phyloP scores from a whole-genome alignment of 1,284 basidiomycete genomes.

The Naganishia liquefaciens region DNA sequence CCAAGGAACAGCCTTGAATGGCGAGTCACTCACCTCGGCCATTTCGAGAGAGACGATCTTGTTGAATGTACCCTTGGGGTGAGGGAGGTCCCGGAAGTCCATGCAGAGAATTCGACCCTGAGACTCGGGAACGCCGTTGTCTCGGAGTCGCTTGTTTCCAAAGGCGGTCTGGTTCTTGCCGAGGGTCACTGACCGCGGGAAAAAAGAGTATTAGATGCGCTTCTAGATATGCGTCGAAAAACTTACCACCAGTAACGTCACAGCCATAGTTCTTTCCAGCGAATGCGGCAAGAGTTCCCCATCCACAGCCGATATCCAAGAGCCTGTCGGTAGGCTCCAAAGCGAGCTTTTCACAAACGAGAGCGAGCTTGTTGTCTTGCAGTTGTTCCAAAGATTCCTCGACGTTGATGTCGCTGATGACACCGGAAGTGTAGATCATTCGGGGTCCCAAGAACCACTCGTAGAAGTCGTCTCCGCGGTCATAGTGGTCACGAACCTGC shows the following conservation, averaged over 20 bases:
- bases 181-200: constrained; percentile 67
- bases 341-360: constrained; percentile 93
- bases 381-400: constrained; percentile 90
- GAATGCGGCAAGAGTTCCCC: constrained; percentile 93
- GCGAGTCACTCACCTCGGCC: constrained; percentile 72
- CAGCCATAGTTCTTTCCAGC: constrained; percentile 96
- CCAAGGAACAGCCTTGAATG: not conserved
- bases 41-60: constrained; percentile 98
- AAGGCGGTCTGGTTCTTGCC: constrained; percentile 88
- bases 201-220: not conserved
- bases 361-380: constrained; percentile 95
- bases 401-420: constrained; percentile 72
- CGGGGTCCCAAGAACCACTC: constrained; percentile 63
- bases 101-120: constrained; percentile 89
- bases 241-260: constrained; percentile 76
- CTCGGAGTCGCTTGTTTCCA: constrained; percentile 80
- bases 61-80: constrained; percentile 74
- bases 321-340: constrained; percentile 79
- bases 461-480: constrained; percentile 95
- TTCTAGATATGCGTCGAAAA: not conserved
- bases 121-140: constrained; percentile 73
- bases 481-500: constrained; percentile 95
- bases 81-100: constrained; percentile 92
- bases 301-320: constrained; percentile 92
- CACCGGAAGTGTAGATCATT: constrained; percentile 87